Base-by-base conservation (phyloP, 176 grass and related monocot genomes). In the Pharus latifolius region DNA sequence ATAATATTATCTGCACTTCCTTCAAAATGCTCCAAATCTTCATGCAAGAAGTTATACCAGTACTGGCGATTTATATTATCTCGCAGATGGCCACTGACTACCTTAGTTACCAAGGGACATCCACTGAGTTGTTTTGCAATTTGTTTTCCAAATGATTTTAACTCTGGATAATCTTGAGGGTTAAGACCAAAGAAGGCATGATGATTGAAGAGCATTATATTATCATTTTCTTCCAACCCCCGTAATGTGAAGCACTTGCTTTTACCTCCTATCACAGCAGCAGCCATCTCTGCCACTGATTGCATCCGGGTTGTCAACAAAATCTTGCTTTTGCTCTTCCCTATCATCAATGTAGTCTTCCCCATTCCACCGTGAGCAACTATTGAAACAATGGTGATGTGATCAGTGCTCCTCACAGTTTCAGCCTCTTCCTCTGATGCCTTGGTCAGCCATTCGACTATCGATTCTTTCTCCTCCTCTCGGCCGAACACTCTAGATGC, bases 351-450 rank as follows among this genome's bases (percentile, higher is more conserved):
- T 20, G 81, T 57, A 44, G 81, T 83, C 35, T 83, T 83, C 24
- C 81, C 81, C n/a, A 83, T 42, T 32, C 73, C 81, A 52, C 81
- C 81, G 17, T 54, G 23, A 13, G 64, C 81, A 44, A 83, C 29
- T 3, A 82, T 10, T 13, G 59, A 22, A 44, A 81, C 25, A 74
- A 61, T 6, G 4, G 56, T 50, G 14, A 6, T 0, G 42, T 38
- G 1, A 11, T 78, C 10, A 38, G 31, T 25, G 7, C 54, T 69
- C 4, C 7, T 22, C 65, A 28, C 7, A 70, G 10, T 55, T 70
- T 60, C 70, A 25, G 6, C 1, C 6, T 2, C 27, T 56, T 29
- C 23, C 7, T 0, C 3, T 7, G 35, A 30, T 41, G 4, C 13
- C 1, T 31, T 44, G 4, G 24, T 56, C 28, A 73, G 5, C 55